A percentile compares a stretch with the other conserved stretches of the same genome.
These are phyloP conservation scores for Elaeis guineensis DNA, from an alignment of 176 grass and related monocot species.

Conservation along the genomic window DNA sequence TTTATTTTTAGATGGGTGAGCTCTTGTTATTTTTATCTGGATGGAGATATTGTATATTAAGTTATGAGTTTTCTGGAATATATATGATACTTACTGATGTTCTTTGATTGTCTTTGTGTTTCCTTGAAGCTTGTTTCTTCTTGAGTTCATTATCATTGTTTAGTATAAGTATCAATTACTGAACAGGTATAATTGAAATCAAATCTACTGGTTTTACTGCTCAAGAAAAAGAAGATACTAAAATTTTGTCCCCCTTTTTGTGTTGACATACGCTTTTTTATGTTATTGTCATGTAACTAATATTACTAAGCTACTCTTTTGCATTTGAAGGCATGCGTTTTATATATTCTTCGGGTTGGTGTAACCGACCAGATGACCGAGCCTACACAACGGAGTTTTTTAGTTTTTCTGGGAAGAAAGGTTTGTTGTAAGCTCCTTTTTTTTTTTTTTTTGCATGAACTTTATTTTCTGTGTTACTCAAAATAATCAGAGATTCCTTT, in stretches of 20 bases:
- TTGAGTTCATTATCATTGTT: too few relatives aligned
- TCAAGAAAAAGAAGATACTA: neutral
- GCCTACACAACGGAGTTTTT: conserved; percentile 67
- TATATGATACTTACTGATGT: too few relatives aligned
- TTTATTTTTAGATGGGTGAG: too few relatives aligned
- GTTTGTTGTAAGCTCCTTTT: conserved; percentile 35
- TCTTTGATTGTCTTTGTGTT: too few relatives aligned
- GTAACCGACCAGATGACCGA: conserved; percentile 88
- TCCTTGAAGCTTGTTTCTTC: too few relatives aligned
- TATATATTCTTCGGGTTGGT: conserved; percentile 91
- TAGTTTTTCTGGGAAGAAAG: conserved; percentile 88
- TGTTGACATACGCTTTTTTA: neutral
- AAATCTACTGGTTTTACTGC: too few relatives aligned
- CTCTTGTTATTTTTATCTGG: too few relatives aligned
- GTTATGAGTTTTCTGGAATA: too few relatives aligned
- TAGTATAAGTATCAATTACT: too few relatives aligned
- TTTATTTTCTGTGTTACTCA: neutral
- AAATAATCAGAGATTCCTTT: conserved; percentile 5
- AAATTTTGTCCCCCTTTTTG: conserved; percentile 2
- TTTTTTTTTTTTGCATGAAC: neutral
- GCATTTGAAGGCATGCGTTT: conserved; percentile 68
- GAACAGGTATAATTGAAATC: too few relatives aligned
- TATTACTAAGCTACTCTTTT: conserved; percentile 28
- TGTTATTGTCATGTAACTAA: neutral
- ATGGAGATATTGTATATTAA: too few relatives aligned